Evolutionary conservation across 1,284 basidiomycete species (phyloP), one percentile per base, ranked within the genome.

Genomic region (Austroboletus niveus): DNA sequence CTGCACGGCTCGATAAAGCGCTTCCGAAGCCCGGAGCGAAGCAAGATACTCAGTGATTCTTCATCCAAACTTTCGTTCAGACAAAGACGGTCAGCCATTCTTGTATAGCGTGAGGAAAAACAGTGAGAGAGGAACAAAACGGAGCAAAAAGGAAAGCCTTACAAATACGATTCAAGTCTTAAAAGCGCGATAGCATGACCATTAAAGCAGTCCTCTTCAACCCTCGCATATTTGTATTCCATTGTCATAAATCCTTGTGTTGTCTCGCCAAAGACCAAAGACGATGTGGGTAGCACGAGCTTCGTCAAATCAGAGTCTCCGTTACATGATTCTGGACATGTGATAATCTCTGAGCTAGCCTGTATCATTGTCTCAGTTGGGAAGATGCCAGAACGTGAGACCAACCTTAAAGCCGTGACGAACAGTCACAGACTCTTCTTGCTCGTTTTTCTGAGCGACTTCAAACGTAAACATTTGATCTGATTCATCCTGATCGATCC

Each of bases 371-470:
- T 8, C 22, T 24, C 29, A 29, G 29, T 6, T 29, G 29, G 4
- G 29, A 29, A 9, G 29, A 29, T 29, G 29, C 29, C 29, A 29
- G 29, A 29, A 6, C 29, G 9, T n/a, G 8, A 15, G 7, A 48
- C 30, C 34, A 14, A 78, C 80, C 57, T 64, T 63, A 51, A 81
- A 80, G 0, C 77, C 81, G 2, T 65, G 59, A 4, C 69, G 67
- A 0, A 66, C 55, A 0, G 62, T 62, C 0, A 80, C 79, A 12
- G 70, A 69, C 54, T 84, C 82, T 47, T 82, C 79, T 54, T 84
- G 79, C 52, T 83, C 79, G 17, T 74, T 77, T 1, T 77, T 80
- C 58, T 82, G 79, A 0, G 73, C 66, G 0, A 85, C 82, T 52
- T 80, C 75, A 48, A 80, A 85, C 1, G 73, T 72, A 58, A 79